These are phyloP conservation scores for Leccinellum luteum DNA, from an alignment of 768 basidiomycete genomes.

Conservation along the genomic window DNA sequence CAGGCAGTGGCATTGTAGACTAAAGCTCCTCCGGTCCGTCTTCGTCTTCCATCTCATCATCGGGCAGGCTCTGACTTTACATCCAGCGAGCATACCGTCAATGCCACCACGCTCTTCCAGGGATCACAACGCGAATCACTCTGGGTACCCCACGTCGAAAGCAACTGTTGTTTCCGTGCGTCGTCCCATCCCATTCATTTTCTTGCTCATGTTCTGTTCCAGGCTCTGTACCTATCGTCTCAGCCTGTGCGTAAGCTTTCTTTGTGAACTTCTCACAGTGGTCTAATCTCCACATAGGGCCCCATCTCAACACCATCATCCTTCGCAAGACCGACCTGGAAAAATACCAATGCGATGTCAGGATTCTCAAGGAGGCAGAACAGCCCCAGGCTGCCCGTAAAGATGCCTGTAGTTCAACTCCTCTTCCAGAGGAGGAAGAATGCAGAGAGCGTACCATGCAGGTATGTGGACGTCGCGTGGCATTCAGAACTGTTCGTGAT, in stretches of 20 bases:
- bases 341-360: conserved; percentile 1
- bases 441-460: neutral
- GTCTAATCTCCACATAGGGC: conserved; percentile 17
- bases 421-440: neutral
- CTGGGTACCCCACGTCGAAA: conserved; percentile 27
- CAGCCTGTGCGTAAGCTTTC: conserved; percentile 14
- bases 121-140: neutral
- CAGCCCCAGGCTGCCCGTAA: neutral
- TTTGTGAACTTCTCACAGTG: neutral
- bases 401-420: neutral
- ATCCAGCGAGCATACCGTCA: conserved; percentile 15
- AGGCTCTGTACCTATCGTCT: neutral
- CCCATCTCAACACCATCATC: neutral
- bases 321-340: conserved; percentile 23
- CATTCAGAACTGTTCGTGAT: neutral
- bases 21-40: conserved; percentile 16
- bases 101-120: neutral
- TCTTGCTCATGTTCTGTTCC: neutral
- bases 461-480: neutral
- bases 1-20: conserved; percentile 22
- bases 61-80: neutral
- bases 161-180: conserved; percentile 21
- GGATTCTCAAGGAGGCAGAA: neutral
- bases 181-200: neutral
- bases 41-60: neutral